phyloP scores from a whole-genome alignment of 768 basidiomycete genomes.

The Boletus speciosus region DNA sequence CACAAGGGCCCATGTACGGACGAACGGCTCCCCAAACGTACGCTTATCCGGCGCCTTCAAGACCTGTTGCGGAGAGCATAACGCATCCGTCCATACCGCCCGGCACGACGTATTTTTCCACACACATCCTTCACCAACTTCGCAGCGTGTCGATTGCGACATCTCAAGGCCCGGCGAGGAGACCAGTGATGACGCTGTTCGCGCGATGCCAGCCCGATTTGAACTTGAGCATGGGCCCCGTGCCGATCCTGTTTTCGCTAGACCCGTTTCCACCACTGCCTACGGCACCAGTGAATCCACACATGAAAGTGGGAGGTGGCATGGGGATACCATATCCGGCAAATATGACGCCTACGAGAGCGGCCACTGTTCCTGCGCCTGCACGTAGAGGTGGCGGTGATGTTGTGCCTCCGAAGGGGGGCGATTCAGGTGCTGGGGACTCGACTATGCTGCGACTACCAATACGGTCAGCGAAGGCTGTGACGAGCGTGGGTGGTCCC shows the following conservation, averaged over 20 bases:
- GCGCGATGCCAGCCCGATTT: constrained; percentile 55
- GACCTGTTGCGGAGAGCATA: constrained; percentile 4
- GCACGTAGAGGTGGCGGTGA: constrained; percentile 17
- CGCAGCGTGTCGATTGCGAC: constrained; percentile 14
- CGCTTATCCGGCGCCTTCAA: constrained; percentile 5
- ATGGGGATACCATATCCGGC: neutral
- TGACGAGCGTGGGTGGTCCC: neutral
- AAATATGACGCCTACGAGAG: constrained; percentile 20
- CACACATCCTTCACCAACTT: constrained; percentile 24
- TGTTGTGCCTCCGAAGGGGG: neutral
- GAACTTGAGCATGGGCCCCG: constrained; percentile 46
- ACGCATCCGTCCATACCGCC: constrained; percentile 11
- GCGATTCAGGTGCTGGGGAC: neutral
- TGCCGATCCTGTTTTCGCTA: constrained; percentile 57
- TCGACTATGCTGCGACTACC: constrained; percentile 14
- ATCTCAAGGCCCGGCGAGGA: constrained; percentile 21
- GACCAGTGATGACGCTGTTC: constrained; percentile 49
- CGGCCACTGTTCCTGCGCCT: constrained; percentile 32
- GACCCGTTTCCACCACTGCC: constrained; percentile 43
- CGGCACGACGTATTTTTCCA: constrained; percentile 30
- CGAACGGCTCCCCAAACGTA: constrained; percentile 28
- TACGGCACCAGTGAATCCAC: neutral
- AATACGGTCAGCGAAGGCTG: constrained; percentile 11
- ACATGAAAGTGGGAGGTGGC: neutral
- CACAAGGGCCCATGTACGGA: constrained; percentile 59